These are phyloP conservation scores for Penicillium sp. DNA, from an alignment of 2,329 filamentous ascomycete species.

Conservation along the genomic window DNA sequence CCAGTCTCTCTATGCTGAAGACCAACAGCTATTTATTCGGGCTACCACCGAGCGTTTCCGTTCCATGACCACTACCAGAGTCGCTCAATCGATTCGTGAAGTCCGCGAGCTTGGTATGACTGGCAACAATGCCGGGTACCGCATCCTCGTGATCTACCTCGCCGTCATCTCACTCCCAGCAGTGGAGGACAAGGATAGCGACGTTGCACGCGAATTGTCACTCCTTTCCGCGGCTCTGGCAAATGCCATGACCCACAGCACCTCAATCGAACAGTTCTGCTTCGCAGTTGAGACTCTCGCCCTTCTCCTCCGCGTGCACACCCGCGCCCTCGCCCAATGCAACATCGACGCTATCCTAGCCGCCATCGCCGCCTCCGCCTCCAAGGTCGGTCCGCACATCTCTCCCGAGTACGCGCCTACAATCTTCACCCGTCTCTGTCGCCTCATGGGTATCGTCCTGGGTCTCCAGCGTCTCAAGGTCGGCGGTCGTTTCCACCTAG, in stretches of 20 bases:
- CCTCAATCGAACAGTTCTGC: conserved; percentile 40
- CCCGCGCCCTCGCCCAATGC: conserved; percentile 45
- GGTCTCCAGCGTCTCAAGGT: conserved; percentile 59
- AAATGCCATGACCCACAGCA: conserved; percentile 30
- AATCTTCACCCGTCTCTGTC: conserved; percentile 56
- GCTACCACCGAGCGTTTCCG: conserved; percentile 37
- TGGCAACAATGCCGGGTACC: conserved; percentile 31
- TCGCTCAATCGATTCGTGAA: conserved; percentile 33
- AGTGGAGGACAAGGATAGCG: conserved; percentile 40
- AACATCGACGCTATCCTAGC: conserved; percentile 46
- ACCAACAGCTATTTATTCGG: conserved; percentile 39
- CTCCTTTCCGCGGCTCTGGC: conserved; percentile 37
- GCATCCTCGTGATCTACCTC: conserved; percentile 38
- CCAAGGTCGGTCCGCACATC: conserved; percentile 36
- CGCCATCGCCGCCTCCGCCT: conserved; percentile 37
- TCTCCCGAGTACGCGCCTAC: conserved; percentile 34
- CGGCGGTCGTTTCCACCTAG: conserved; percentile 60
- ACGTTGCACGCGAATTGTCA: conserved; percentile 36
- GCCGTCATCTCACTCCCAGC: conserved; percentile 34
- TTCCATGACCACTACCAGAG: conserved; percentile 30
- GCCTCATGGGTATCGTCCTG: conserved; percentile 53
- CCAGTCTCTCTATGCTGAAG: conserved; percentile 37
- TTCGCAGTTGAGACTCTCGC: conserved; percentile 42
- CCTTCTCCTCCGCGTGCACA: conserved; percentile 41
- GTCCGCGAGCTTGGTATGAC: conserved; percentile 31